Evolutionary conservation across 371 early-diverging fungal genomes (phyloP).

Genomic region (Basidiobolus meristosporus): DNA sequence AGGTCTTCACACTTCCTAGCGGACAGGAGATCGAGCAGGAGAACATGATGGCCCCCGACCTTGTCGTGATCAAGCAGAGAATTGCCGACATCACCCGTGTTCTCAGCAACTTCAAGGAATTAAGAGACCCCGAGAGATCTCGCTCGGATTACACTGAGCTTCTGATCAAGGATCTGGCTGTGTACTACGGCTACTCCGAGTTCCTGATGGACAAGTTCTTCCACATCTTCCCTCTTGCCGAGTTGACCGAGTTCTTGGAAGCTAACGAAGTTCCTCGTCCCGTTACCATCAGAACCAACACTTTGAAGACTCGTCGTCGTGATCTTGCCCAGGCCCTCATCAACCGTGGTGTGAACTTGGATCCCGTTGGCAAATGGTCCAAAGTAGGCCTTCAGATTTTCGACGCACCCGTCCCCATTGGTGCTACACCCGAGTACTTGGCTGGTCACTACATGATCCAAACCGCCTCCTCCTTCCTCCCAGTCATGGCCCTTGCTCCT

Average conservation of each 20-base stretch:
- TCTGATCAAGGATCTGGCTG: slow-evolving; percentile 66
- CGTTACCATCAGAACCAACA: slow-evolving; percentile 94
- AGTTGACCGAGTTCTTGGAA: slow-evolving; percentile 95
- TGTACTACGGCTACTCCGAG: slow-evolving; percentile 91
- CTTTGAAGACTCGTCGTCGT: slow-evolving; percentile 82
- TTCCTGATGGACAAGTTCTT: slow-evolving; percentile 85
- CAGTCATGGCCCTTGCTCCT: slow-evolving; percentile 93
- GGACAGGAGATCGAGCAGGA: slow-evolving; percentile 47
- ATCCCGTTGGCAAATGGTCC: slow-evolving; percentile 89
- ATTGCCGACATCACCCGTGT: slow-evolving; percentile 79
- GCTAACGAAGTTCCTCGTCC: slow-evolving; percentile 97
- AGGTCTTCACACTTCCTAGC: slow-evolving; percentile 49
- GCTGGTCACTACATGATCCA: slow-evolving; percentile 99
- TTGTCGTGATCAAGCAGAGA: slow-evolving; percentile 51
- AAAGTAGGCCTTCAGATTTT: slow-evolving; percentile 84
- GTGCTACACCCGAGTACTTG: slow-evolving; percentile 98
- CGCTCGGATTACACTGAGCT: slow-evolving; percentile 73
- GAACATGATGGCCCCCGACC: slow-evolving; percentile 23
- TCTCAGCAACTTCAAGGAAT: slow-evolving; percentile 65
- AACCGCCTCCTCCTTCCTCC: slow-evolving; percentile 94
- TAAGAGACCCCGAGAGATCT: slow-evolving; percentile 55
- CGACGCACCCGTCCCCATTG: slow-evolving; percentile 78
- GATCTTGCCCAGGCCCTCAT: slow-evolving; percentile 90
- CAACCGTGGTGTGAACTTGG: slow-evolving; percentile 94
- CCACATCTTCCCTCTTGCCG: slow-evolving; percentile 74